Evolutionary conservation across 805 yeast genomes (phyloP), one percentile per base, ranked within the genome.

Genomic region (Phaffomyces opuntiae): DNA sequence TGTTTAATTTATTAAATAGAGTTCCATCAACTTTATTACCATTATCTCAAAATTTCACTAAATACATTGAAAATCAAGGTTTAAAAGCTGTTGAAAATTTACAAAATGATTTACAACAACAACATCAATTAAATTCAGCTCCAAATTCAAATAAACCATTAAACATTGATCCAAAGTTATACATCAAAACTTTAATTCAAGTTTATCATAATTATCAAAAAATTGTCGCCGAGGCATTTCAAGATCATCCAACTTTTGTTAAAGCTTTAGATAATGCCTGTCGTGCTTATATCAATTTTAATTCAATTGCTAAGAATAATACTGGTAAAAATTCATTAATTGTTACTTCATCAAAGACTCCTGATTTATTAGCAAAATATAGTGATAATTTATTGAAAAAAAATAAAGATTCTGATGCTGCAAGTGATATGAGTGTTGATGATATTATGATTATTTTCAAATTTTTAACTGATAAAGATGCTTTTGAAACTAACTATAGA

Each of bases 241-340:
- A 75, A 48, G 78, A 78, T 52, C 85, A 87, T 61, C 78, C 88
- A 3, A 76, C 81, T 19, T 86, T 93, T 69, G 85, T 85, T 45
- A 86, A 84, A 60, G 87, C 96, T 0, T 74, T 93, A 53, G 98
- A 93, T 61, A 79, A 77, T 53, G 97, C 97, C 2, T 91, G 96
- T 55, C 80, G 85, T 49, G 72, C 77, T 34, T 90, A 84, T 56
- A 87, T 95, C 57, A 93, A 93, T 66, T 73, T 70, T 45, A 93
- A 95, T 59, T 70, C 78, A 16, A 81, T 89, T 62, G 96, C 97
- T 27, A 75, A 81, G 9, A 67, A 69, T 9, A 63, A 78, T 0
- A 51, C 49, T 7, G 24, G 49, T 9, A 58, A 61, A 35, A 39
- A 39, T 25, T 36, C 41, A 11, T 19, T 43, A 16, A 45, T 43